Evolutionary conservation across 495 filamentous ascomycete species (phyloP), one percentile per base, ranked within the genome.

Genomic region (Penicillium psychrofluorescens): DNA sequence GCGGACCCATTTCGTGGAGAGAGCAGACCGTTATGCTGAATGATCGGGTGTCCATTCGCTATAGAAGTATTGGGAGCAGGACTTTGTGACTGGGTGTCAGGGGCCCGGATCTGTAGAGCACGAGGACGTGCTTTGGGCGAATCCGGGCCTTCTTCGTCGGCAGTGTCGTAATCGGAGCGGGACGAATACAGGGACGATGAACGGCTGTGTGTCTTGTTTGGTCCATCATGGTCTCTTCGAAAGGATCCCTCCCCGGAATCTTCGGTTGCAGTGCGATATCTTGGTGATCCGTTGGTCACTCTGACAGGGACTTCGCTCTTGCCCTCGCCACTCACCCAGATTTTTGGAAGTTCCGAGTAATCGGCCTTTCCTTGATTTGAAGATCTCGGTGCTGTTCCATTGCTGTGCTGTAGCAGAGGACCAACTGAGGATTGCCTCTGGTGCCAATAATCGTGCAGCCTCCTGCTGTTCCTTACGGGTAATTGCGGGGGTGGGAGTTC

Each of bases 121-220:
- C 32, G 2, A 34, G 32, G n/a, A n/a, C 32, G 41, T 11, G 49
- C 35, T 11, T 33, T 39, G 9, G 53, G 46, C 37, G 36, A 30
- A 11, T 41, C 50, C 10, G 64, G 53, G 10, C 46, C 40, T 38
- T 53, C 51, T 45, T 70, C 66, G 12, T 68, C 62, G 16, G 66
- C 66, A 5, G 66, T 70, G 13, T 70, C 55, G 33, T 70, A 70
- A 35, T 61, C 63, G 10, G 64, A 55, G 43, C 45, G 44, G 9
- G 55, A 60, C 10, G 46, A 52, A 15, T 15, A 38, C 7, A 38
- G 38, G 9, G 55, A 56, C 6, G 57, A 49, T 8, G 50, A 35
- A 33, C 53, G 40, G 36, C 43, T 54, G 11, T 4, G 22, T 45
- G 50, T 12, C 36, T 45, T 14, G 44, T 40, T 15, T 32, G 29